These are phyloP conservation scores for Microcos paniculata DNA, from an alignment of 345 rosid genomes.

Conservation along the genomic window DNA sequence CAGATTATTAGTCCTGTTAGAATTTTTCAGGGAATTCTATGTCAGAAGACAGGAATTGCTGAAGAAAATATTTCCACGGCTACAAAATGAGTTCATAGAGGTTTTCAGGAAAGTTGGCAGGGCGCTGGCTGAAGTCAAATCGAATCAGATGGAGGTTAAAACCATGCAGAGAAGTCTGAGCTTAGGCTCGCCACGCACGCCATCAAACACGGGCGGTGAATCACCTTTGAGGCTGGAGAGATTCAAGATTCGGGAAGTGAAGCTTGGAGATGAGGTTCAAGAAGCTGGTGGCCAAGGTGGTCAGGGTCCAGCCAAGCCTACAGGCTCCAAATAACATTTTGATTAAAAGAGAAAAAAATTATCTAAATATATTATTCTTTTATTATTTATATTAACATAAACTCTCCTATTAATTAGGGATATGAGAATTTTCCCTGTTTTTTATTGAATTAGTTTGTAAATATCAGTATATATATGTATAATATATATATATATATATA, in stretches of 20 bases:
- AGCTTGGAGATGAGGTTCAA: constrained; percentile 3
- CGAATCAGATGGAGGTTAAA: neutral
- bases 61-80: constrained; percentile 32
- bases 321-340: constrained; percentile 1
- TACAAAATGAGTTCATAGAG: constrained; percentile 24
- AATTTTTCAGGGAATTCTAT: constrained; percentile 36
- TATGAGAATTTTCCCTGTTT: too few species aligned
- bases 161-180: constrained; percentile 40
- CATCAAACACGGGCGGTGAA: constrained; percentile 16
- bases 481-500: too few species aligned
- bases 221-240: constrained; percentile 27
- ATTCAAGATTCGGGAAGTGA: constrained; percentile 40
- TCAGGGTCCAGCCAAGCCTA: constrained; percentile 21
- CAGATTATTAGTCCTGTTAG: constrained; percentile 29
- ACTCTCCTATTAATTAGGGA: too few species aligned
- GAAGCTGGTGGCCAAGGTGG: constrained; percentile 10
- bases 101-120: constrained; percentile 19
- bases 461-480: too few species aligned
- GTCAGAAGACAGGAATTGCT: constrained; percentile 33
- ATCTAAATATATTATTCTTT: too few species aligned
- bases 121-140: neutral
- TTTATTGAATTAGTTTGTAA: too few species aligned
- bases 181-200: constrained; percentile 30
- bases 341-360: neutral
- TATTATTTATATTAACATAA: too few species aligned